Evolutionary conservation across 2,329 filamentous ascomycete genomes (phyloP), one percentile per base, ranked within the genome.

Genomic region (Verticillium longisporum): DNA sequence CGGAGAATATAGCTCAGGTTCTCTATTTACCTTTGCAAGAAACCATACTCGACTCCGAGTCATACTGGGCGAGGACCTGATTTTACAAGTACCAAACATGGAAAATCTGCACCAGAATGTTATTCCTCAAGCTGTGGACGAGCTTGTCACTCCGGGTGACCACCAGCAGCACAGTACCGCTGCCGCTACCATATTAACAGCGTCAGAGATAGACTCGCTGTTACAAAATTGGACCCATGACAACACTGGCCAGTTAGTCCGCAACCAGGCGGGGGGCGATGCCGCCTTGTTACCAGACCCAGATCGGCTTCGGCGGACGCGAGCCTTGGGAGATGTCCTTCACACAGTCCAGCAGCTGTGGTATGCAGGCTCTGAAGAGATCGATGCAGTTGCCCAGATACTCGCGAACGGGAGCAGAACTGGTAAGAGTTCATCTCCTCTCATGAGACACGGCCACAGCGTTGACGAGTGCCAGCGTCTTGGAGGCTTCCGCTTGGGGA

Each of bases 401-500:
- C 68, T 86, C 0, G 84, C 79, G 1, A 79, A 86, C 65, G 81
- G 78, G 5, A 84, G 83, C 64, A 77, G 84, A 67, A 78, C 83
- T 68, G 77, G 83, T 85, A 67, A 75, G 80, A 71, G 4, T 4
- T 4, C 5, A n/a, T 14, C 31, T 6, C 14, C n/a, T 18, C n/a
- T 6, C 26, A 26, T 18, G 14, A 53, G 15, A 33, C 13, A 45
- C 14, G 14, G 33, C 13, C 56, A 57, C 18, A 31, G 21, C 15
- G 21, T 18, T 57, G 56, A 33, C 7, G 5, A 32, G 21, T 21
- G 36, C 11, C 63, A 87, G 85, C 77, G 50, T 76, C 77, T 55
- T 88, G 84, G 83, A 78, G 86, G 61, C 66, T 77, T 31, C 80
- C 85, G 0, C 73, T 85, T 10, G 85, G 85, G 6, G 78, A 83